These are phyloP conservation scores for Deinandra increscens DNA, from an alignment of 129 eudicot genomes.

Conservation along the genomic window DNA sequence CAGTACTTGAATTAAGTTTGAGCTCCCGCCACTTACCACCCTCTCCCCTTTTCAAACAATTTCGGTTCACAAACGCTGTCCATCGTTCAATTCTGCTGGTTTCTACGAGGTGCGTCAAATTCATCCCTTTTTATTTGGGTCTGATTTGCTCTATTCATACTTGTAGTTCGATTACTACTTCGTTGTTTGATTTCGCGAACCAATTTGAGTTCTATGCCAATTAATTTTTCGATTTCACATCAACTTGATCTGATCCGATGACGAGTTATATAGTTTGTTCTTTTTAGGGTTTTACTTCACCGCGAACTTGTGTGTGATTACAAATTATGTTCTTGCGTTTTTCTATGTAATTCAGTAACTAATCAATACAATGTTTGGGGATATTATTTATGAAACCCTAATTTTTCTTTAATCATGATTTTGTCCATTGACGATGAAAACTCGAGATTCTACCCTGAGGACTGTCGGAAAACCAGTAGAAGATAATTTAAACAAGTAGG, in stretches of 20 bases:
- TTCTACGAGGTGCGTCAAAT: conserved; percentile 25
- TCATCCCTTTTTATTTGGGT: conserved; percentile 10
- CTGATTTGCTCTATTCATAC: conserved; percentile 8
- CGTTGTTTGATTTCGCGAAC: conserved; percentile 12
- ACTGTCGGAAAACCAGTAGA: no score
- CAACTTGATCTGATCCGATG: conserved; percentile 20
- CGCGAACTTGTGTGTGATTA: neutral
- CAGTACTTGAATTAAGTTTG: neutral
- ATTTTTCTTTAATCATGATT: neutral
- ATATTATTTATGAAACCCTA: conserved; percentile 25
- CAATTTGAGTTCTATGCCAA: neutral
- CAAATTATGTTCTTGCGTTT: neutral
- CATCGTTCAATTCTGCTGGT: neutral
- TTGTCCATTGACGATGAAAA: neutral
- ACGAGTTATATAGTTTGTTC: conserved; percentile 1
- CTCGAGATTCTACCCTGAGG: no score
- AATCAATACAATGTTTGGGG: neutral
- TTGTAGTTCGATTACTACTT: neutral
- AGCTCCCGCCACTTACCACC: conserved; percentile 34
- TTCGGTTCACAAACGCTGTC: conserved; percentile 21
- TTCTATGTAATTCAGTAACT: neutral
- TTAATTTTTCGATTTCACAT: neutral
- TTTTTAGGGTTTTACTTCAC: neutral
- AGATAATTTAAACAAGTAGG: no score
- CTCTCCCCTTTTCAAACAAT: conserved; percentile 28